Conservation (phyloP, 108 stramenopile species). For the Cylindrotheca closterium region DNA sequence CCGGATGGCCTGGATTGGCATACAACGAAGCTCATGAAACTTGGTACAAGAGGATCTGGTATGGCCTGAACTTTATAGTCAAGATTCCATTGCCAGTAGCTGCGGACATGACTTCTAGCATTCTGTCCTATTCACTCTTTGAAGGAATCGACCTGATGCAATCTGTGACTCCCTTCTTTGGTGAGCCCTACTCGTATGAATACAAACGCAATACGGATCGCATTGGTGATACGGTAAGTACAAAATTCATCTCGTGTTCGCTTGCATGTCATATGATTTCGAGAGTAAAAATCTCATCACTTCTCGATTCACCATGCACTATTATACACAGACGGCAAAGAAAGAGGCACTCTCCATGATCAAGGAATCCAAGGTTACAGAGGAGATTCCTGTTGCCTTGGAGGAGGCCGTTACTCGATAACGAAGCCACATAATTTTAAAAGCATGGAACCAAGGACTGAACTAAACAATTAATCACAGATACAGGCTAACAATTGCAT, state of each 20-base stretch:
- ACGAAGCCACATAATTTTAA: not conserved
- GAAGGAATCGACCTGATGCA: constrained; percentile 32
- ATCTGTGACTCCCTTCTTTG: constrained; percentile 82
- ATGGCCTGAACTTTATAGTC: constrained; percentile 83
- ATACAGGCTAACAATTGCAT: no score
- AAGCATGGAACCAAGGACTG: no score
- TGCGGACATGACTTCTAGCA: constrained; percentile 61
- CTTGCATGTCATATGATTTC: no score
- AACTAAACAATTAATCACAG: no score
- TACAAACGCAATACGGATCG: constrained; percentile 51
- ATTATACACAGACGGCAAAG: constrained; percentile 62
- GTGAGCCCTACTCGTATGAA: constrained; percentile 64
- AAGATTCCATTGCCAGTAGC: constrained; percentile 72
- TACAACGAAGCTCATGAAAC: constrained; percentile 90
- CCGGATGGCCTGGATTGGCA: constrained; percentile 93
- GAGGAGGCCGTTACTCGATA: constrained; percentile 26
- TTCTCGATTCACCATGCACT: no score
- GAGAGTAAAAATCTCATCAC: no score
- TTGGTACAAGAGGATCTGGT: constrained; percentile 82
- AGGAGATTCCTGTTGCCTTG: constrained; percentile 60
- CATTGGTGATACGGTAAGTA: constrained; percentile 17
- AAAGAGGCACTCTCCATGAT: constrained; percentile 74
- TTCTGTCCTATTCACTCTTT: constrained; percentile 54
- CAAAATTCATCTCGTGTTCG: no score
- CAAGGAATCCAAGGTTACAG: constrained; percentile 46